These are phyloP conservation scores for Penicillium verhagenii DNA, from an alignment of 495 filamentous ascomycete genomes.

Conservation along the genomic window DNA sequence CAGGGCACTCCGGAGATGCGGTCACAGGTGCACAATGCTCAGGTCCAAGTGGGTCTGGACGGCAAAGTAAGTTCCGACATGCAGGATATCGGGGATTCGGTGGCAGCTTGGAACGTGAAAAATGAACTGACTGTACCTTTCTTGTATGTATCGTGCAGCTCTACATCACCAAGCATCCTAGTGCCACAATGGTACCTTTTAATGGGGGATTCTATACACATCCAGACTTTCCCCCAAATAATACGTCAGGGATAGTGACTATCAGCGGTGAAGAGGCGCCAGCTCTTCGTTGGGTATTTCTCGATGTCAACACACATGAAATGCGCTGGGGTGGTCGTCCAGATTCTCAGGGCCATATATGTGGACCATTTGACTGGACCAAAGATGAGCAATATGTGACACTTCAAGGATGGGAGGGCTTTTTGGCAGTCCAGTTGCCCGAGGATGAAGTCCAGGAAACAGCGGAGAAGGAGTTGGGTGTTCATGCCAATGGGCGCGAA, in stretches of 20 bases:
- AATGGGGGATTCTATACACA: conserved; percentile 28
- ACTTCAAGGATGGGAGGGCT: conserved; percentile 27
- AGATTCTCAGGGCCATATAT: conserved; percentile 23
- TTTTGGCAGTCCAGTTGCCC: conserved; percentile 24
- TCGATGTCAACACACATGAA: conserved; percentile 22
- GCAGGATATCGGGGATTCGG: too few species aligned
- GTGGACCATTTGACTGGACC: conserved; percentile 32
- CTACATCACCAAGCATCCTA: conserved; percentile 29
- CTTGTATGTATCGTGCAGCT: conserved; percentile 9
- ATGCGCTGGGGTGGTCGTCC: conserved; percentile 29
- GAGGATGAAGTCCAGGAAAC: conserved; percentile 15
- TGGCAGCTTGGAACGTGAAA: neutral
- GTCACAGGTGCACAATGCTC: conserved; percentile 27
- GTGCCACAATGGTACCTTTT: conserved; percentile 20
- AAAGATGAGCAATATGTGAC: conserved; percentile 25
- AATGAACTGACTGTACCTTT: neutral
- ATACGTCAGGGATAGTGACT: conserved; percentile 25
- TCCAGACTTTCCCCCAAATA: conserved; percentile 24
- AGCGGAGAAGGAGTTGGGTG: conserved; percentile 13
- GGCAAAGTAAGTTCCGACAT: conserved; percentile 21
- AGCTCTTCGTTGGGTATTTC: conserved; percentile 29
- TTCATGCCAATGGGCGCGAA: conserved; percentile 17
- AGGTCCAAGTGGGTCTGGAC: conserved; percentile 28
- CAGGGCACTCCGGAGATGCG: conserved; percentile 21
- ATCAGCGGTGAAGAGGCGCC: conserved; percentile 26